Evolutionary conservation across 345 rosid species (phyloP).

Genomic region (Camelina hispida): DNA sequence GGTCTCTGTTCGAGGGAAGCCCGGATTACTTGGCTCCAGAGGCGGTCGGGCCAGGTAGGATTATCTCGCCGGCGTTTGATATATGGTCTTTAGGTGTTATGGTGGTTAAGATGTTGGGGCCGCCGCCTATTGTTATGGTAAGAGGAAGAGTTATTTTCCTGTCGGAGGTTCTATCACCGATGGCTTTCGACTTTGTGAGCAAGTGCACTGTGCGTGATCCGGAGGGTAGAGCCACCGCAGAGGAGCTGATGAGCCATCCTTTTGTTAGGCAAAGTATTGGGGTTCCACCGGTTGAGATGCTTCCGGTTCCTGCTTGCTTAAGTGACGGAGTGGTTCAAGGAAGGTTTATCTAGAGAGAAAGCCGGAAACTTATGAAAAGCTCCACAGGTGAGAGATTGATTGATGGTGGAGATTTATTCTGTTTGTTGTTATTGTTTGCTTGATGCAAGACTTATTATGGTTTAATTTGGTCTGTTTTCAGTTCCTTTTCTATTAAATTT

Average conservation of each 20-base stretch:
- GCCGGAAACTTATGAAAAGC: neutral
- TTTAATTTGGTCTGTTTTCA: neutral
- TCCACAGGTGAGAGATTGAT: neutral
- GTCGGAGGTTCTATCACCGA: neutral
- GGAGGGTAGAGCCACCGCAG: constrained; percentile 1
- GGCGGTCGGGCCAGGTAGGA: neutral
- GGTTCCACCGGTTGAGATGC: constrained; percentile 33
- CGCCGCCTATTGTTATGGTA: too few species aligned
- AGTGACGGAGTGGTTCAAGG: constrained; percentile 18
- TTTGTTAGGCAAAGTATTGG: constrained; percentile 12
- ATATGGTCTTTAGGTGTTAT: constrained; percentile 30
- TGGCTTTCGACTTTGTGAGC: constrained; percentile 14
- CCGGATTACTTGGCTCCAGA: constrained; percentile 24
- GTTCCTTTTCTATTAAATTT: neutral
- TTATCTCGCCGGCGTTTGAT: constrained; percentile 25
- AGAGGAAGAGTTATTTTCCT: neutral
- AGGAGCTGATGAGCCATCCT: constrained; percentile 27
- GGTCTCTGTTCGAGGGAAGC: neutral
- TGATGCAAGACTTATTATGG: neutral
- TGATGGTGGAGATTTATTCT: neutral
- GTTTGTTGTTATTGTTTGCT: neutral
- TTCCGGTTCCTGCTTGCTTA: constrained; percentile 19
- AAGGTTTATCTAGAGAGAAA: constrained; percentile 25
- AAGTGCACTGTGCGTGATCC: neutral
- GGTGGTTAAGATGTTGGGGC: constrained; percentile 17